Conservation (phyloP, 768 basidiomycete genomes). For the Naganishia antarctica region DNA sequence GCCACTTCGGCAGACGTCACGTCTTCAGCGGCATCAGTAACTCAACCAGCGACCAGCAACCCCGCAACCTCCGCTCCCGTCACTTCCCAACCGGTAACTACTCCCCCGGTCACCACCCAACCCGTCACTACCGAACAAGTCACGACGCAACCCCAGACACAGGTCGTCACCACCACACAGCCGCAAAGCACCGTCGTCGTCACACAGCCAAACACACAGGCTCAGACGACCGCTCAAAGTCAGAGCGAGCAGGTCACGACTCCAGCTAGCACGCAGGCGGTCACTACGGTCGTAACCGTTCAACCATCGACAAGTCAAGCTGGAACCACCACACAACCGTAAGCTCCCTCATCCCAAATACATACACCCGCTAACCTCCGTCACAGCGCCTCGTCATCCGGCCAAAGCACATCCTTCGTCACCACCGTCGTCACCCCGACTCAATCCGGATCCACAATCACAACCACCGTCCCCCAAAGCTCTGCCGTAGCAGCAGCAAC, state of each 20-base stretch:
- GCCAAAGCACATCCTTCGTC: conserved; percentile 1
- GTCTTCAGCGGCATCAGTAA: conserved; percentile 8
- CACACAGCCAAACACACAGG: neutral
- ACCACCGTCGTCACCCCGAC: conserved; percentile 10
- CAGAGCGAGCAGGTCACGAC: neutral
- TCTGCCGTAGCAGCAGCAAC: neutral
- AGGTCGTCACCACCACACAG: neutral
- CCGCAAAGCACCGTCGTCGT: conserved; percentile 18
- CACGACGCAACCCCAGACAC: conserved; percentile 12
- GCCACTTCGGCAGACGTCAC: conserved; percentile 6
- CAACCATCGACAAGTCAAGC: neutral
- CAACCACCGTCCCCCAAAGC: neutral
- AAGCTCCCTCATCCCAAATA: neutral
- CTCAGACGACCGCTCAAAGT: neutral
- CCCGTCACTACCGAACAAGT: conserved; percentile 21
- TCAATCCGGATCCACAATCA: conserved; percentile 3
- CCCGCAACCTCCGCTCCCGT: neutral
- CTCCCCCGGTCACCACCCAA: conserved; percentile 8
- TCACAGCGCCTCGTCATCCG: neutral
- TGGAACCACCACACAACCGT: neutral
- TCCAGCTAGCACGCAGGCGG: neutral
- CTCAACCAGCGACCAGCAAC: conserved; percentile 5
- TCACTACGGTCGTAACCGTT: neutral
- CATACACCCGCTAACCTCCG: too few species aligned
- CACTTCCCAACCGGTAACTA: conserved; percentile 1